Evolutionary conservation across 805 yeast species (phyloP).

Genomic region (Sugiyamaella chiloensis): DNA sequence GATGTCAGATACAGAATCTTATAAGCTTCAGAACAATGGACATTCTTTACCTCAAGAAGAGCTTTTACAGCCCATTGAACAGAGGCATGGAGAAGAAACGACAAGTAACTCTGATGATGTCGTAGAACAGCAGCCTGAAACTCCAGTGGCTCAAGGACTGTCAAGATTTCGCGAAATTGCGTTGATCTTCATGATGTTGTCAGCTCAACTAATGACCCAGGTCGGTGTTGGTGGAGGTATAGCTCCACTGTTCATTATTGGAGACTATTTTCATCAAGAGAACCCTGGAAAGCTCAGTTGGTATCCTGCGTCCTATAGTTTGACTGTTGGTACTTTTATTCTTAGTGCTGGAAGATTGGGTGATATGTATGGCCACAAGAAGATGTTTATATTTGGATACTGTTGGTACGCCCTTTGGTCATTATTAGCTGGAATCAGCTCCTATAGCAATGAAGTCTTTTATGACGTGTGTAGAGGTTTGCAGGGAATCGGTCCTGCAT

Average conservation of each 20-base stretch:
- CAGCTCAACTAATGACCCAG: constrained; percentile 41
- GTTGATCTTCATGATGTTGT: constrained; percentile 28
- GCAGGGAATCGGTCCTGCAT: constrained; percentile 64
- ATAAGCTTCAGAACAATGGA: too few relatives aligned
- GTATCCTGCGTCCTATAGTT: constrained; percentile 69
- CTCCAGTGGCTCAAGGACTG: not conserved
- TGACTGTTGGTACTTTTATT: constrained; percentile 72
- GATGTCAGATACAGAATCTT: too few relatives aligned
- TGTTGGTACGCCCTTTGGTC: constrained; percentile 56
- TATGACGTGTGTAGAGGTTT: constrained; percentile 49
- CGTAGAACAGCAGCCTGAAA: too few relatives aligned
- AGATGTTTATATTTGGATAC: constrained; percentile 54
- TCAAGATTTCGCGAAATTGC: constrained; percentile 18
- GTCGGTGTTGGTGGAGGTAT: constrained; percentile 36
- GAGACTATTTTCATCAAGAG: constrained; percentile 29
- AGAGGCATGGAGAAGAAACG: too few relatives aligned
- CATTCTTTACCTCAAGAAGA: too few relatives aligned
- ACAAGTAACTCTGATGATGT: too few relatives aligned
- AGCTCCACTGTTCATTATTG: constrained; percentile 32
- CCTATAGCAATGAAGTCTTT: constrained; percentile 49
- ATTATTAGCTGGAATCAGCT: constrained; percentile 55
- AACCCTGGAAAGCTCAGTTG: constrained; percentile 44
- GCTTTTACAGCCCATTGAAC: too few relatives aligned
- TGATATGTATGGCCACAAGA: constrained; percentile 64
- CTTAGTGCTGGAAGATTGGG: constrained; percentile 67